Base-by-base conservation (phyloP, 257 asterid species). In the Nyctanthes arbortristis region DNA sequence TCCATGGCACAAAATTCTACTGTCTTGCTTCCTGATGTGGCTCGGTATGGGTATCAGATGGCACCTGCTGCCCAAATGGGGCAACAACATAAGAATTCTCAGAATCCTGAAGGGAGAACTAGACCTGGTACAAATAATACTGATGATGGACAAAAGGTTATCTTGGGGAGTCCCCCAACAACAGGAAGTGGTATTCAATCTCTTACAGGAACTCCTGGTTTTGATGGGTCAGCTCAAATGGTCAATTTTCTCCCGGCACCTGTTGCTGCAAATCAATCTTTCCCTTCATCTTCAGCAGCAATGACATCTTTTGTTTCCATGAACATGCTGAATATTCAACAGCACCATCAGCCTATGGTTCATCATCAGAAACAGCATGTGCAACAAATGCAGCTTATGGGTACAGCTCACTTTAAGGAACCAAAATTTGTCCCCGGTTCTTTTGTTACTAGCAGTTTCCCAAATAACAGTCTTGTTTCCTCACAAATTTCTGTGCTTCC, bases 11-110 rank as follows among this genome's bases (percentile, higher is more conserved):
- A 76, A 52, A 75, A 58, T 12, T 30, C 84, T 22, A 61, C 70
- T 18, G 62, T 75, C 74, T 78, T 75, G 80, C 80, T 78, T 39
- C 89, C 86, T 35, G 86, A 81, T 25, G 28, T 79, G 62, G 67
- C 80, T 64, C 69, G 67, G 76, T 73, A 69, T 43, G 73, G 73
- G 31, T 67, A 74, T 65, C 87, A 80, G 69, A 68, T 75, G 67
- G 62, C 70, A 30, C 54, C 66, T 40, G 35, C 67, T 25, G 22
- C 62, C 35, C 56, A 32, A 36, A 52, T 39, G 20, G 49, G 49
- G 30, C 59, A 3, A 57, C 76, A 68, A 30, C 71, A 49, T 49
- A 81, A 78, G 69, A 78, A 67, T 68, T 72, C 75, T 65, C 84
- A 63, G 73, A 7, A 71, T 4, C 36, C 83, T 28, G 86, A 78